Conservation (phyloP, 305 asterid genomes). For the Solanum hybrid region DNA sequence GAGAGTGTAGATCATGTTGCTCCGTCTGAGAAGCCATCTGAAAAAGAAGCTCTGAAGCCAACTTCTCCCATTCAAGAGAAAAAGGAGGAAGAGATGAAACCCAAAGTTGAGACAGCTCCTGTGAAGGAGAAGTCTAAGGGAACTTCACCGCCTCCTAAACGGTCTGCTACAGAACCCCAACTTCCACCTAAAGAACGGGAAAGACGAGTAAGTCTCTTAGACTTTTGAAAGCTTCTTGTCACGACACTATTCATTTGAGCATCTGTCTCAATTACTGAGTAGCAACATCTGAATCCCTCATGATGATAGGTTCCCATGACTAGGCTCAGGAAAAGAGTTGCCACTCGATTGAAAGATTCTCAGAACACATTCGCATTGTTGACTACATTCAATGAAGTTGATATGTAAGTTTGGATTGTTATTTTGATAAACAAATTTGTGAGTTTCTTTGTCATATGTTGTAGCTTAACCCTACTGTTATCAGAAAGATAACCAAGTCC, state of each 20-base stretch:
- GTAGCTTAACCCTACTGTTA: background rate
- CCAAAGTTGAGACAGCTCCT: slow-evolving; percentile 49
- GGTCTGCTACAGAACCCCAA: slow-evolving; percentile 81
- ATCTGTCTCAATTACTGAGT: background rate
- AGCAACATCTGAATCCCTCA: background rate
- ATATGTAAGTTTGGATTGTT: slow-evolving; percentile 54
- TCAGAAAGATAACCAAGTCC: background rate
- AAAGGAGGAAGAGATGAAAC: slow-evolving; percentile 46
- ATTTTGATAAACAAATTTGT: background rate
- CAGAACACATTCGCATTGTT: slow-evolving; percentile 92
- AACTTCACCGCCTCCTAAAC: slow-evolving; percentile 37
- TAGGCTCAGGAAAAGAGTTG: slow-evolving; percentile 90
- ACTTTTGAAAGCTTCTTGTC: background rate
- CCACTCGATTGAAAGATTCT: slow-evolving; percentile 91
- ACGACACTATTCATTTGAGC: background rate
- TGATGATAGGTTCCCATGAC: slow-evolving; percentile 84
- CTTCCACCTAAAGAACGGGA: slow-evolving; percentile 98
- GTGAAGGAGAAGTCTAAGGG: slow-evolving; percentile 44
- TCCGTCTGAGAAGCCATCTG: slow-evolving; percentile 75
- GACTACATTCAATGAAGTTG: slow-evolving; percentile 98
- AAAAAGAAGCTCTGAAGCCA: slow-evolving; percentile 42
- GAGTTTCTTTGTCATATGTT: background rate
- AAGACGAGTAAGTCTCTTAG: slow-evolving; percentile 55
- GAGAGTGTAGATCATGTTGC: slow-evolving; percentile 74
- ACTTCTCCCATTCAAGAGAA: slow-evolving; percentile 42